Conservation (phyloP, 2,329 filamentous ascomycete genomes). For the Knufia petricola region DNA sequence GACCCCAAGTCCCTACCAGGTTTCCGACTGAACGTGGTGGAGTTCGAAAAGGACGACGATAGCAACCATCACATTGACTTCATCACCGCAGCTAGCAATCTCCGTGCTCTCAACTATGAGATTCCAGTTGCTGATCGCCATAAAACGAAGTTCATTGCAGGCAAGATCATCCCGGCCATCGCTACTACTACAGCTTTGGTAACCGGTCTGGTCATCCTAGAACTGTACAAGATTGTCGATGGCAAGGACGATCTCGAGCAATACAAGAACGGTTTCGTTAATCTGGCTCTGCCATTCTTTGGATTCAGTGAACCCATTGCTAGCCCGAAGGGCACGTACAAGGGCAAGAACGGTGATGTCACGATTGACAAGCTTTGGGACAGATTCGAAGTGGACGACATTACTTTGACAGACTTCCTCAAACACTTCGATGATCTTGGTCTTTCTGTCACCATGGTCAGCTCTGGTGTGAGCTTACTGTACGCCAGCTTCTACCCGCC, state of each 20-base stretch:
- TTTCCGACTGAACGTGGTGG: conserved; percentile 82
- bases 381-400: conserved; percentile 74
- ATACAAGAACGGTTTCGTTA: conserved; percentile 99
- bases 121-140: conserved; percentile 86
- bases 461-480: conserved; percentile 88
- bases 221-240: conserved; percentile 93
- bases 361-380: conserved; percentile 96
- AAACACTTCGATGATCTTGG: conserved; percentile 73
- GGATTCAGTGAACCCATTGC: conserved; percentile 95
- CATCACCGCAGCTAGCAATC: conserved; percentile 92
- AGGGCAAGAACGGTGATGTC: conserved; percentile 67
- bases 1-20: conserved; percentile 70
- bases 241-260: conserved; percentile 95
- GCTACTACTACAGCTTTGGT: conserved; percentile 94
- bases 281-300: conserved; percentile 92
- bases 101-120: conserved; percentile 96
- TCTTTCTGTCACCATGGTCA: conserved; percentile 80
- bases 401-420: conserved; percentile 75
- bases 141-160: conserved; percentile 99
- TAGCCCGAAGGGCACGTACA: conserved; percentile 85
- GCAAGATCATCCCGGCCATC: conserved; percentile 98
- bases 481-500: conserved; percentile 89
- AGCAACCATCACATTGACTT: conserved; percentile 98
- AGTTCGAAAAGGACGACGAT: conserved; percentile 98
- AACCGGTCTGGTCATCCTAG: conserved; percentile 82